phyloP scores from a whole-genome alignment of 345 rosid genomes.

The Psidium guajava region DNA sequence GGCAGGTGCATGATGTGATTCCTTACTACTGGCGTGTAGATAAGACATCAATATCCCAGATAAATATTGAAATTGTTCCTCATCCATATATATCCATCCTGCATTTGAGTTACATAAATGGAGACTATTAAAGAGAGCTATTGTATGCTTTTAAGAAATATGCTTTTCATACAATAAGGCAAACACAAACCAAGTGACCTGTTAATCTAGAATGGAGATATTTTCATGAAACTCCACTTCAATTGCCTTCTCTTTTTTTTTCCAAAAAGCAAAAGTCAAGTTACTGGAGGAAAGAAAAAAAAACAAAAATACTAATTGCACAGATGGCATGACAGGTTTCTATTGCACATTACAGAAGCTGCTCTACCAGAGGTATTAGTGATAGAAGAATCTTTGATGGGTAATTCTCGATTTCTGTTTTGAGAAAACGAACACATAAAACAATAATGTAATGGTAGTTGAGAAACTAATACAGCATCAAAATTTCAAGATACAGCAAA shows the following conservation, averaged over 20 bases:
- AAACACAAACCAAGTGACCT: neutral
- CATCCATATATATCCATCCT: constrained; percentile 85
- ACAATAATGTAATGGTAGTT: neutral
- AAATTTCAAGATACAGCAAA: neutral
- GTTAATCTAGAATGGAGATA: neutral
- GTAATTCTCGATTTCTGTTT: neutral
- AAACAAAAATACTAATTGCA: neutral
- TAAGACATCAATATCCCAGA: constrained; percentile 46
- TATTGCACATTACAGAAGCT: neutral
- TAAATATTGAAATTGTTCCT: constrained; percentile 73
- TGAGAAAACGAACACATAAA: neutral
- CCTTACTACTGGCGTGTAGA: constrained; percentile 13
- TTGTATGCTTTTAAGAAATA: neutral
- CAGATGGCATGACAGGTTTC: neutral
- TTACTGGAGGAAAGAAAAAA: neutral
- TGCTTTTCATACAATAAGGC: neutral
- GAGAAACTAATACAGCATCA: neutral
- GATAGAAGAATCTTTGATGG: neutral
- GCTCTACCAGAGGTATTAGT: neutral
- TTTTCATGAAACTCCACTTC: neutral
- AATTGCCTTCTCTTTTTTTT: neutral
- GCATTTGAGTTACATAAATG: constrained; percentile 6
- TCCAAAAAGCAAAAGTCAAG: neutral
- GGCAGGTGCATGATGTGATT: constrained; percentile 17
- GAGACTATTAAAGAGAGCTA: neutral